These are phyloP conservation scores for Naganishia onofrii DNA, from an alignment of 768 basidiomycete species.

Conservation along the genomic window DNA sequence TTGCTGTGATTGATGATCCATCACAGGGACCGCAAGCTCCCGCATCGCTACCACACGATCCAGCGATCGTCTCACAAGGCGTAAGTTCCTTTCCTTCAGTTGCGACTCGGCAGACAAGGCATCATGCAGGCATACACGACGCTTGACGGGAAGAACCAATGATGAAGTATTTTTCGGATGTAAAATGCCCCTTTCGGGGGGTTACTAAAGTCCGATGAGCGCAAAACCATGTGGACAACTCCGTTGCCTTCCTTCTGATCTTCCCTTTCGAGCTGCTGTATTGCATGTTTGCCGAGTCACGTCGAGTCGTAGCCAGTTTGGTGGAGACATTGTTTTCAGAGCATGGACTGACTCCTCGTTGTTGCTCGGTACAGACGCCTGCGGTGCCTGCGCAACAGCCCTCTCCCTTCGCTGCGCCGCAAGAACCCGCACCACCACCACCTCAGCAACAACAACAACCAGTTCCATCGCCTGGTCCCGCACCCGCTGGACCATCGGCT, in stretches of 20 bases:
- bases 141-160: constrained; percentile 2
- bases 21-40: not conserved
- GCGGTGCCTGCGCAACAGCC: not conserved
- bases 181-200: constrained; percentile 30
- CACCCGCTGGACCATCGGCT: not conserved
- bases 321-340: too few species aligned
- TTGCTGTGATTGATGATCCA: constrained; percentile 15
- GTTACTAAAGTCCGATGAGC: constrained; percentile 29
- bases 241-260: constrained; percentile 38
- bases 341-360: too few species aligned
- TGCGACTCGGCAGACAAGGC: not conserved
- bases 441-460: constrained; percentile 3
- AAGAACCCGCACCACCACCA: not conserved
- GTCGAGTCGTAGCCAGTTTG: not conserved
- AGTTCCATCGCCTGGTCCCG: not conserved
- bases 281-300: constrained; percentile 1
- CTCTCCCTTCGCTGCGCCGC: not conserved
- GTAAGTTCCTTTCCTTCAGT: not conserved
- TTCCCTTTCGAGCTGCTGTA: not conserved
- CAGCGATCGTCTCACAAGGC: constrained; percentile 24
- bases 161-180: constrained; percentile 38
- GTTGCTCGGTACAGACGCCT: too few species aligned
- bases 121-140: constrained; percentile 1
- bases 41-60: constrained; percentile 14
- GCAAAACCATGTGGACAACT: constrained; percentile 35